These are phyloP conservation scores for Ophiocordyceps polyrhachis-furcata DNA, from an alignment of 2,329 filamentous ascomycete genomes.

Conservation along the genomic window DNA sequence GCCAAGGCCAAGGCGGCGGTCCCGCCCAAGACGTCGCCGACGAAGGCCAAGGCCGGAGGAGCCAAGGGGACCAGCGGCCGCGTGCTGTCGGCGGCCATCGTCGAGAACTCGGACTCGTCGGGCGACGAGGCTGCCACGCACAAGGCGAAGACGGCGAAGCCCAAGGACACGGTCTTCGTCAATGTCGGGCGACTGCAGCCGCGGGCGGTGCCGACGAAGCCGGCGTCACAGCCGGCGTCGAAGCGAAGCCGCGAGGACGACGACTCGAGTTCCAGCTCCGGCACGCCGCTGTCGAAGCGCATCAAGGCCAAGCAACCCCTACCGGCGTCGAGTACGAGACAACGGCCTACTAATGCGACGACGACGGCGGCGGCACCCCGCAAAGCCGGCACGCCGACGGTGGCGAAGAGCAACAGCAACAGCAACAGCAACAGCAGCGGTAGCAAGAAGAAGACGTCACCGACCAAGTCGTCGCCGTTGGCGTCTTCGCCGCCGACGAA, in stretches of 20 bases:
- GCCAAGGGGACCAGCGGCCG: constrained; percentile 19
- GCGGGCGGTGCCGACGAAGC: constrained; percentile 7
- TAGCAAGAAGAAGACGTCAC: constrained; percentile 32
- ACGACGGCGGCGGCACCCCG: constrained; percentile 19
- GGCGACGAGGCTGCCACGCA: constrained; percentile 24
- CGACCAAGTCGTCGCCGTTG: constrained; percentile 43
- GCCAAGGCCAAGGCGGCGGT: constrained; percentile 15
- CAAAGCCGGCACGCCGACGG: constrained; percentile 17
- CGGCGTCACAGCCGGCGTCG: constrained; percentile 5
- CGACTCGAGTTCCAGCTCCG: constrained; percentile 41
- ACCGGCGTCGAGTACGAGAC: constrained; percentile 15
- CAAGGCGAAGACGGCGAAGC: constrained; percentile 13
- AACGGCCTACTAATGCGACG: constrained; percentile 27
- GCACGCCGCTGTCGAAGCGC: constrained; percentile 38
- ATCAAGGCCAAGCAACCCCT: constrained; percentile 29
- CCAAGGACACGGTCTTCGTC: constrained; percentile 15
- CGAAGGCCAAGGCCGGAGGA: constrained; percentile 20
- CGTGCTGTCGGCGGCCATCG: constrained; percentile 35
- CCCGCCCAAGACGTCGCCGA: constrained; percentile 16
- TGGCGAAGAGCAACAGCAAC: constrained; percentile 14
- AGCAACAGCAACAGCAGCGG: background rate
- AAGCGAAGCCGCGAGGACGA: constrained; percentile 35
- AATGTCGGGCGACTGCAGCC: constrained; percentile 15
- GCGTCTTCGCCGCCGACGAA: constrained; percentile 49
- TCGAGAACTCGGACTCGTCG: constrained; percentile 36